Evolutionary conservation across 768 basidiomycete genomes (phyloP).

Genomic region (Agaricus subrufescens): DNA sequence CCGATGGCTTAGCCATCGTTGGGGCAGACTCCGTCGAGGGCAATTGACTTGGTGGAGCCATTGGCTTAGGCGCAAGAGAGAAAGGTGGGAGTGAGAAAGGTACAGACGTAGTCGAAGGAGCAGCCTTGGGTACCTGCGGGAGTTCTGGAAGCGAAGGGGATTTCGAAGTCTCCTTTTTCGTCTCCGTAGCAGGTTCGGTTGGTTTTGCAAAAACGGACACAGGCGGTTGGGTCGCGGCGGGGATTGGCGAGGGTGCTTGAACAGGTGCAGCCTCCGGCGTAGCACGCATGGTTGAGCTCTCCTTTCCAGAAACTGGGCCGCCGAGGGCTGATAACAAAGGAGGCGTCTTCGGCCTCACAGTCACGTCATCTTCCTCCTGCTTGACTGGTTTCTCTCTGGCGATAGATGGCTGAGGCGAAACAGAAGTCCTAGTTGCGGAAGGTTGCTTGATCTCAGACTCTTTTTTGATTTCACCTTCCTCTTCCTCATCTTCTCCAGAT

Average conservation of each 20-base stretch:
- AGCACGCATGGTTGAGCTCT: constrained; percentile 1
- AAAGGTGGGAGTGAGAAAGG: constrained; percentile 8
- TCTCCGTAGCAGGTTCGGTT: constrained; percentile 3
- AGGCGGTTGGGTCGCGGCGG: constrained; percentile 1
- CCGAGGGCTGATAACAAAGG: constrained; percentile 31
- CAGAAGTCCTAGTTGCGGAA: constrained; percentile 8
- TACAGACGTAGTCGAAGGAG: not conserved
- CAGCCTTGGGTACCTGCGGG: not conserved
- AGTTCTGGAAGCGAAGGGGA: not conserved
- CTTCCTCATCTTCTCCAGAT: constrained; percentile 40
- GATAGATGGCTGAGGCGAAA: constrained; percentile 24
- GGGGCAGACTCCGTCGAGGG: not conserved
- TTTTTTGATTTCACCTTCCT: constrained; percentile 13
- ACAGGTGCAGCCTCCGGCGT: constrained; percentile 10
- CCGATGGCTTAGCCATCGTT: not conserved
- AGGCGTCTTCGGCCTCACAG: constrained; percentile 46
- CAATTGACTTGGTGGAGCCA: not conserved
- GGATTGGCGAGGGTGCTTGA: constrained; percentile 10
- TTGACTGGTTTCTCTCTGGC: constrained; percentile 1
- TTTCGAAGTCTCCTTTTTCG: constrained; percentile 6
- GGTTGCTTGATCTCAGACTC: constrained; percentile 15
- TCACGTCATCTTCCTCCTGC: constrained; percentile 20
- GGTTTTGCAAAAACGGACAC: constrained; percentile 9
- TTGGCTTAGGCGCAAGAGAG: not conserved
- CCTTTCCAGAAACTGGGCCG: not conserved